Evolutionary conservation across 768 basidiomycete species (phyloP).

Genomic region (Tephrocybe sp.): DNA sequence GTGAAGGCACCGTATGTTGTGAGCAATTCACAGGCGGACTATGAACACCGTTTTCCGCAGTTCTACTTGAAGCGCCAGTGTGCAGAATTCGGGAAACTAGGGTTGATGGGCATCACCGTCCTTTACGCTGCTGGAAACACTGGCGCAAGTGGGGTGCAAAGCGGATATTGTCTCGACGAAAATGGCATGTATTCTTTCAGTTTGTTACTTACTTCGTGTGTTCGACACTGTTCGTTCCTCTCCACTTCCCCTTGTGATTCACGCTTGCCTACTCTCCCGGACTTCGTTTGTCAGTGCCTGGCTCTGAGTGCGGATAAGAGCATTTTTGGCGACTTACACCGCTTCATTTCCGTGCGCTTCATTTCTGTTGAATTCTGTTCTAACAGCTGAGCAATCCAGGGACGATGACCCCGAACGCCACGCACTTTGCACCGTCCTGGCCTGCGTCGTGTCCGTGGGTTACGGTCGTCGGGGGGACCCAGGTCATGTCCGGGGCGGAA

Average conservation of each 20-base stretch:
- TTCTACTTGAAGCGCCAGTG: slow-evolving; percentile 41
- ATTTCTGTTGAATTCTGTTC: no score
- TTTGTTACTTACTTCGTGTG: background rate
- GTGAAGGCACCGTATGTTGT: slow-evolving; percentile 38
- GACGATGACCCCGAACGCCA: slow-evolving; percentile 29
- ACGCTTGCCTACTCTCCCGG: slow-evolving; percentile 1
- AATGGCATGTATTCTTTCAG: slow-evolving; percentile 23
- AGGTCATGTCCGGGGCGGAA: slow-evolving; percentile 31
- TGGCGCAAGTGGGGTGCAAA: slow-evolving; percentile 35
- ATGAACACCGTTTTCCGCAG: slow-evolving; percentile 33
- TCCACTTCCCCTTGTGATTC: background rate
- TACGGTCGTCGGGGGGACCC: slow-evolving; percentile 45
- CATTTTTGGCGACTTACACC: background rate
- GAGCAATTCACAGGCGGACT: slow-evolving; percentile 35
- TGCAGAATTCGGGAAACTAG: slow-evolving; percentile 46
- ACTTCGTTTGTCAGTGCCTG: background rate
- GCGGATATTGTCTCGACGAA: slow-evolving; percentile 34
- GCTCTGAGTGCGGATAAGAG: background rate
- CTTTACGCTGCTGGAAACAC: slow-evolving; percentile 38
- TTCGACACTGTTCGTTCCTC: background rate
- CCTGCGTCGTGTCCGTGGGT: slow-evolving; percentile 42
- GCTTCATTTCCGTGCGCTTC: background rate
- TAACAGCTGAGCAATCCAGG: slow-evolving; percentile 15
- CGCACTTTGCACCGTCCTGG: slow-evolving; percentile 44
- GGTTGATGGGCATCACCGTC: slow-evolving; percentile 45